A percentile compares a stretch with the other conserved stretches of the same genome.
Evolutionary conservation across 176 grass and related monocot species (phyloP).

Genomic region (Cocos nucifera): DNA sequence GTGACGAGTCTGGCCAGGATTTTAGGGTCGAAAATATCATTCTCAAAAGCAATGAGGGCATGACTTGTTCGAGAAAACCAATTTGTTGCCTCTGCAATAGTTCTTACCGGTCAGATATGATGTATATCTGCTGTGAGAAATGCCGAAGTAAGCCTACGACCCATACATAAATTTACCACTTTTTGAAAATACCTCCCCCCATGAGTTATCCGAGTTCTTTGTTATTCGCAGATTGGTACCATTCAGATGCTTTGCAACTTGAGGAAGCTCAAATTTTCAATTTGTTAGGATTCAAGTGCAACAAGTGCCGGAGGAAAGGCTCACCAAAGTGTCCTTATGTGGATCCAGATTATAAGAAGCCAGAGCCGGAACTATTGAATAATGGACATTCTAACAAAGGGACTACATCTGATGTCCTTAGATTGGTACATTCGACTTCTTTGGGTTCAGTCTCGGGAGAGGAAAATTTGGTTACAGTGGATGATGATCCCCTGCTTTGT

Average conservation of each 20-base stretch:
- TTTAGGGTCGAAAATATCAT: conserved; percentile 70
- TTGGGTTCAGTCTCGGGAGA: neutral
- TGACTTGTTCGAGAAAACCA: conserved; percentile 35
- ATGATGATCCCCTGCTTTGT: conserved; percentile 42
- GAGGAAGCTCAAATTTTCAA: conserved; percentile 60
- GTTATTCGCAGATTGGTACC: conserved; percentile 77
- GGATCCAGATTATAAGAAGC: conserved; percentile 36
- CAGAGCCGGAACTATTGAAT: conserved; percentile 11
- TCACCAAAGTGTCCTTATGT: conserved; percentile 71
- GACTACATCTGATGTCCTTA: neutral
- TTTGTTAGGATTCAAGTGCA: conserved; percentile 65
- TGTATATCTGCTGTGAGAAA: conserved; percentile 78
- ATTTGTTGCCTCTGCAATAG: conserved; percentile 66
- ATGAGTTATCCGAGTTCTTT: neutral
- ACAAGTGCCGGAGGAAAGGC: conserved; percentile 78
- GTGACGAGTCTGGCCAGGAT: conserved; percentile 31
- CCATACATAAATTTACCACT: conserved; percentile 19
- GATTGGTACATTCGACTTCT: neutral
- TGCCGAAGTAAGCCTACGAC: conserved; percentile 55
- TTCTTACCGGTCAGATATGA: conserved; percentile 48
- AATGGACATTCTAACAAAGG: conserved; percentile 11
- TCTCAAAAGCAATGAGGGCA: conserved; percentile 54
- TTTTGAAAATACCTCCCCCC: conserved; percentile 2
- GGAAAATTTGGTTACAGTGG: conserved; percentile 19
- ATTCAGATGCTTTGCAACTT: conserved; percentile 81